Evolutionary conservation across 352 stramenopile species (phyloP), one percentile per base, ranked within the genome.

Genomic region (Peronospora farinosa): DNA sequence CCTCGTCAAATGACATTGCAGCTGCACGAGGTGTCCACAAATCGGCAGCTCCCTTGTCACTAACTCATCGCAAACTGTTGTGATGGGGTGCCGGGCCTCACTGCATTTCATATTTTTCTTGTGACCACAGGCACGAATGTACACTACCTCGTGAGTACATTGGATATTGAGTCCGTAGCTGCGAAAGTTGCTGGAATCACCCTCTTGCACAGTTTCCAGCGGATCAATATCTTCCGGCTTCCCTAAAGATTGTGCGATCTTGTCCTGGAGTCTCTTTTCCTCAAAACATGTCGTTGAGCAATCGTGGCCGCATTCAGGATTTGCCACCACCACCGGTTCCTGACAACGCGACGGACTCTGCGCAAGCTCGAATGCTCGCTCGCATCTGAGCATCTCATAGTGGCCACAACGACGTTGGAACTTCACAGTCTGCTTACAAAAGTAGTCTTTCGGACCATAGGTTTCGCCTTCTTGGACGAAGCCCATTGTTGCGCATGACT

Each of bases 371-470:
- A 95, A 92, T 1, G 84, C 81, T 43, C 69, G 57, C 40, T 83
- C 75, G 27, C 84, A 95, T 35, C 69, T 63, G 13, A 82, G 49
- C 8, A 40, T 61, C 31, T 72, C 62, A 37, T 69, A 57, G 25
- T 95, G 84, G 0, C 78, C 78, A 46, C 84, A 95, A 3, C 31
- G 58, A 9, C 78, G 65, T 30, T 75, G 56, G 60, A 94, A 90
- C 13, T 44, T 81, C 0, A 90, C 74, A 8, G 30, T 54, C 35
- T 72, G 54, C 9, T 63, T 69, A 49, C 85, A 95, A 19, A 66
- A 69, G 39, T 88, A 72, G 40, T 93, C 85, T 44, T 86, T 76
- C 17, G 66, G 40, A 1, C 81, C 85, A 43, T 90, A 95, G 1
- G 25, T 31, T 12, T 64, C 40, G 10, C 79, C 70, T 58, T 94